Percentiles rank a stretch among this genome's conserved stretches.
phyloP scores from a whole-genome alignment of 305 asterid genomes.

The Fraxinus velutina region DNA sequence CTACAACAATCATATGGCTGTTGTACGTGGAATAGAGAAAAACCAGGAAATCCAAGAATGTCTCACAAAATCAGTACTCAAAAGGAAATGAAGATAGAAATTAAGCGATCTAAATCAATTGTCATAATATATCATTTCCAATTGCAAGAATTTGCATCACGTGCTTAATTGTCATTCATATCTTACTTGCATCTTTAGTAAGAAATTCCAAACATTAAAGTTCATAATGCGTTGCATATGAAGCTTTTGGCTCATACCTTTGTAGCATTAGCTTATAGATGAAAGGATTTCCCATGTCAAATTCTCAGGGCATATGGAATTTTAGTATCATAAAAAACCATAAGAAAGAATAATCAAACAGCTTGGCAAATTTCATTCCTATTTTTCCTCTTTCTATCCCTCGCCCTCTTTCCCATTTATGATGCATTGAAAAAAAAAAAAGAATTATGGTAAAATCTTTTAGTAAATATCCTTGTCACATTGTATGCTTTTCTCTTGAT shows the following conservation, averaged over 20 bases:
- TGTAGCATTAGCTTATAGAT: neutral
- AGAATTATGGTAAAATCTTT: neutral
- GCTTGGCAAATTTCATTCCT: neutral
- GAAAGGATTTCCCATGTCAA: neutral
- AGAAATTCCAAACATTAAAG: neutral
- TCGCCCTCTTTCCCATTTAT: neutral
- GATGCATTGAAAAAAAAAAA: neutral
- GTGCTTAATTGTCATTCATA: neutral
- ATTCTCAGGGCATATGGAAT: neutral
- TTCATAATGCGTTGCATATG: neutral
- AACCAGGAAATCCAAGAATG: neutral
- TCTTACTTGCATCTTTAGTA: neutral
- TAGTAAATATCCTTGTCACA: neutral
- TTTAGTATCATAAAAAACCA: neutral
- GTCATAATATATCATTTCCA: neutral
- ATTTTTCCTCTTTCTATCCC: neutral
- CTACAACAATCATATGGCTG: neutral
- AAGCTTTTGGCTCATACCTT: neutral
- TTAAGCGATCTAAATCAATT: neutral
- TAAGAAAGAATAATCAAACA: neutral
- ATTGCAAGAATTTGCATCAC: neutral
- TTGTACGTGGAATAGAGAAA: neutral
- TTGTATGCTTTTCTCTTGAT: neutral
- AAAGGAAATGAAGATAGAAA: neutral
- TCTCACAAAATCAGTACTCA: neutral